Evolutionary conservation across 139 green algal species (phyloP).

Genomic region (Axilococcus clingmanii): DNA sequence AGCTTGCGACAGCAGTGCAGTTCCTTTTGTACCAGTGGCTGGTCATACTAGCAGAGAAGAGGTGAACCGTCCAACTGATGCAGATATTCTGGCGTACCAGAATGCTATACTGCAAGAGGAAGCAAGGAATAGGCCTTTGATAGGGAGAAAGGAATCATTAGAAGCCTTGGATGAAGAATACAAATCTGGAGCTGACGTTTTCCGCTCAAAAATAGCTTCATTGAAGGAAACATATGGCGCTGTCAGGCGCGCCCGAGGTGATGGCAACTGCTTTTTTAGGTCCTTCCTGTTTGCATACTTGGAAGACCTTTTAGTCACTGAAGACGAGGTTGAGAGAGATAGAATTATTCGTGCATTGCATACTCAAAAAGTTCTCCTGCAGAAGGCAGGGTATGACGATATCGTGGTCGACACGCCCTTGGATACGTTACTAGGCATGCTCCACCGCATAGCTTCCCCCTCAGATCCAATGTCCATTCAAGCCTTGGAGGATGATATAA

Average conservation of each 20-base stretch:
- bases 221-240: slow-evolving; percentile 39
- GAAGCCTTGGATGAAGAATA: slow-evolving; percentile 45
- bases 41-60: background rate
- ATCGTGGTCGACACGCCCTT: slow-evolving; percentile 71
- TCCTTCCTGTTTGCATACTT: slow-evolving; percentile 69
- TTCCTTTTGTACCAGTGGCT: background rate
- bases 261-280: slow-evolving; percentile 75
- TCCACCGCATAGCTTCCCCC: slow-evolving; percentile 25
- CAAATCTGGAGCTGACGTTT: slow-evolving; percentile 47
- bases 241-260: slow-evolving; percentile 47
- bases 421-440: slow-evolving; percentile 60
- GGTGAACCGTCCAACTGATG: slow-evolving; percentile 28
- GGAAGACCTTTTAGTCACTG: slow-evolving; percentile 45
- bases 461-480: slow-evolving; percentile 29
- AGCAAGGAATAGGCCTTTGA: slow-evolving; percentile 4
- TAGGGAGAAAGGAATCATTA: slow-evolving; percentile 11
- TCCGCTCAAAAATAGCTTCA: slow-evolving; percentile 55
- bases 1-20: background rate
- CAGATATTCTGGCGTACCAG: slow-evolving; percentile 42
- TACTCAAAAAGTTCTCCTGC: slow-evolving; percentile 34
- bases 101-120: slow-evolving; percentile 14
- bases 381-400: slow-evolving; percentile 42
- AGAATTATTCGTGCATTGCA: background rate
- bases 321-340: slow-evolving; percentile 42
- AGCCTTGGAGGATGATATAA: slow-evolving; percentile 41